phyloP scores from a whole-genome alignment of 192 early-diverging fungal species.

The Coemansia sp. region DNA sequence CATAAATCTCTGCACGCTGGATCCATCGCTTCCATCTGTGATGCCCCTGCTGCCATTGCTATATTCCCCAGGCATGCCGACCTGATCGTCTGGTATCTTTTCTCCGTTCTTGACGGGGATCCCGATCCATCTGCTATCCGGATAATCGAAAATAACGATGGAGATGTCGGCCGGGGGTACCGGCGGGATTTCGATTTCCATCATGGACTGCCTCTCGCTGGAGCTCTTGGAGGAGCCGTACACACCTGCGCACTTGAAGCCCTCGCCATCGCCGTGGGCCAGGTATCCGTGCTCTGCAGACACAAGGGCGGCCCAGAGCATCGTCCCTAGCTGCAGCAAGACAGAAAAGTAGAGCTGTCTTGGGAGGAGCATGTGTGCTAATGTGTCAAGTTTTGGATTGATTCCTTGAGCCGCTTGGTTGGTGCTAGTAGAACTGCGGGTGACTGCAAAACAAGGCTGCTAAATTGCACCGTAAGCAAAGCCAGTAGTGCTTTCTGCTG shows the following conservation, averaged over 20 bases:
- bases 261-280: conserved; percentile 43
- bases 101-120: conserved; percentile 39
- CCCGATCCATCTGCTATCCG: conserved; percentile 49
- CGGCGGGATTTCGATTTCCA: conserved; percentile 44
- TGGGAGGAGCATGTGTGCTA: background rate
- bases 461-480: background rate
- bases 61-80: conserved; percentile 18
- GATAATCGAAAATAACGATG: conserved; percentile 39
- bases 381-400: background rate
- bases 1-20: conserved; percentile 30
- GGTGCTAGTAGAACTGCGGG: background rate
- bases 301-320: conserved; percentile 3
- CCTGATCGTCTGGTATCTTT: conserved; percentile 34
- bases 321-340: background rate
- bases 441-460: background rate
- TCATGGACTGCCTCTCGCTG: conserved; percentile 25
- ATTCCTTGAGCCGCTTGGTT: too few species aligned
- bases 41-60: conserved; percentile 15
- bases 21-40: conserved; percentile 6
- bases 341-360: background rate
- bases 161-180: conserved; percentile 46
- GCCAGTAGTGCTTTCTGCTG: background rate
- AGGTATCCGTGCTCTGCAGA: conserved; percentile 36
- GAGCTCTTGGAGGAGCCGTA: conserved; percentile 25
- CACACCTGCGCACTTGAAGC: conserved; percentile 50